Evolutionary conservation across 208 protist species (phyloP).

Genomic region (Angomonas ambiguus): DNA sequence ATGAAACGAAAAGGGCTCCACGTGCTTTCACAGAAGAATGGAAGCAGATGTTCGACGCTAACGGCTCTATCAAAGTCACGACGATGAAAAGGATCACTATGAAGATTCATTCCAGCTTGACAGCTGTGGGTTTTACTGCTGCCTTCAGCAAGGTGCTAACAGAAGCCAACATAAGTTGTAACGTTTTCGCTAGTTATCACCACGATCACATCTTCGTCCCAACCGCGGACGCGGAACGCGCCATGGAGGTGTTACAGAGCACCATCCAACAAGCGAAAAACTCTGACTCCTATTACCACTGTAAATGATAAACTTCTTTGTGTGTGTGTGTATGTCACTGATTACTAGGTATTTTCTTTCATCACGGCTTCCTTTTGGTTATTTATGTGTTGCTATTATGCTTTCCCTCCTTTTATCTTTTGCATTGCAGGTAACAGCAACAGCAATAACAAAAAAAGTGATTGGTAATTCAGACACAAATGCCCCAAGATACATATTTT

Average conservation of each 20-base stretch:
- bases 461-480: slow-evolving; percentile 5
- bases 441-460: neutral
- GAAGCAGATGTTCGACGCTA: too few relatives aligned
- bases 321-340: slow-evolving; percentile 7
- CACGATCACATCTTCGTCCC: slow-evolving; percentile 53
- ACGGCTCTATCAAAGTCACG: too few relatives aligned
- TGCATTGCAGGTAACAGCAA: neutral
- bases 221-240: neutral
- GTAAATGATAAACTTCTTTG: too few relatives aligned
- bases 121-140: slow-evolving; percentile 40
- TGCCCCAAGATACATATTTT: slow-evolving; percentile 75
- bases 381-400: slow-evolving; percentile 4
- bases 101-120: slow-evolving; percentile 41
- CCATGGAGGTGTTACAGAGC: slow-evolving; percentile 14
- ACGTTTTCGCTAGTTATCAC: slow-evolving; percentile 39
- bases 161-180: slow-evolving; percentile 36
- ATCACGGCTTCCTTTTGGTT: neutral
- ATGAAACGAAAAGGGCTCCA: too few relatives aligned
- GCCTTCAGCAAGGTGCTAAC: slow-evolving; percentile 34
- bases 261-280: neutral
- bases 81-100: too few relatives aligned
- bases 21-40: too few relatives aligned
- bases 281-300: neutral
- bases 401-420: neutral
- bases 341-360: neutral